phyloP scores from a whole-genome alignment of 2,329 filamentous ascomycete genomes.

The Pseudogymnoascus sp. region DNA sequence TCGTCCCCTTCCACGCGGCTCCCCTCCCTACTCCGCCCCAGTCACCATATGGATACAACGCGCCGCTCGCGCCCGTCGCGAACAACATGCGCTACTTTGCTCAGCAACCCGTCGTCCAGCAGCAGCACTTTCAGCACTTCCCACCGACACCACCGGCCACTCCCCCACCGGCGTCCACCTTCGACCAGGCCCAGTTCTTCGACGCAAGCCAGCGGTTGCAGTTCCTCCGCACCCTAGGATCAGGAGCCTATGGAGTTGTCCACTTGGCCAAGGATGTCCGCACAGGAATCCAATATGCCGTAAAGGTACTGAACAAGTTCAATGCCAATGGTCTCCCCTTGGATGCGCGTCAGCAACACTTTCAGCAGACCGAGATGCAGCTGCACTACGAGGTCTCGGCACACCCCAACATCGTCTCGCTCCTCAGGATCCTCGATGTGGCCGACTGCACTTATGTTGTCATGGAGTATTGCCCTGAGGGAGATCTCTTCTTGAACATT shows the following conservation, averaged over 20 bases:
- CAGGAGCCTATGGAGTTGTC: slow-evolving; percentile 93
- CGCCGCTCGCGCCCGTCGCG: not conserved
- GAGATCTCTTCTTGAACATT: slow-evolving; percentile 95
- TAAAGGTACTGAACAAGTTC: slow-evolving; percentile 93
- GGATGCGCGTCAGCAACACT: slow-evolving; percentile 77
- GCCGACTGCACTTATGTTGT: slow-evolving; percentile 92
- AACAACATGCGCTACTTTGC: not conserved
- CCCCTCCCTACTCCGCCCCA: not conserved
- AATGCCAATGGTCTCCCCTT: slow-evolving; percentile 62
- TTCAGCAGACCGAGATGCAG: slow-evolving; percentile 87
- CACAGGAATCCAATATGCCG: slow-evolving; percentile 76
- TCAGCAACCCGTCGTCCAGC: not conserved
- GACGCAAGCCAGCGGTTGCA: slow-evolving; percentile 43
- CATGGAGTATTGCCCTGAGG: slow-evolving; percentile 93
- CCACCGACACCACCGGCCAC: not conserved
- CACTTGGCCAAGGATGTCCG: slow-evolving; percentile 82
- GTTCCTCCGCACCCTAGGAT: slow-evolving; percentile 77
- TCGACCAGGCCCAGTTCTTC: slow-evolving; percentile 1
- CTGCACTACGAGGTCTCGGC: slow-evolving; percentile 83
- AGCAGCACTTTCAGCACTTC: not conserved
- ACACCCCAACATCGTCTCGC: slow-evolving; percentile 87
- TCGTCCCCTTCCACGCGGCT: not conserved
- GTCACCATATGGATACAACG: slow-evolving; percentile 2
- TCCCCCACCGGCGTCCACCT: not conserved
- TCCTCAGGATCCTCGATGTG: slow-evolving; percentile 88